Evolutionary conservation across 768 basidiomycete genomes (phyloP).

Genomic region (Clavulina sp.): DNA sequence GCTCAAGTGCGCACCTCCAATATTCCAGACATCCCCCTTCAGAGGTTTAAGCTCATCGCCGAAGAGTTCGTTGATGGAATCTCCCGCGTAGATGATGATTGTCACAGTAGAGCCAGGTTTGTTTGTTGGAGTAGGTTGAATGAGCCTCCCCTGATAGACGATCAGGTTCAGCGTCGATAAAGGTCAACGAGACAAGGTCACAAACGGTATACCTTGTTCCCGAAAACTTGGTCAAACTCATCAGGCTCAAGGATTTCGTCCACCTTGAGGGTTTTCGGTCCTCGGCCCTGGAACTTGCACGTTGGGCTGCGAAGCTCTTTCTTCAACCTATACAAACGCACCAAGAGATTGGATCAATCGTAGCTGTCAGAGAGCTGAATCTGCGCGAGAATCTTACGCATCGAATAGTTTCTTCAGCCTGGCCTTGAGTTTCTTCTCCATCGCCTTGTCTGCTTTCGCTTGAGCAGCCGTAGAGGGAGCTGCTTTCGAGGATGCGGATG

Average conservation of each 20-base stretch:
- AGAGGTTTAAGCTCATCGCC: conserved; percentile 22
- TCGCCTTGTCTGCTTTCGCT: too few relatives aligned
- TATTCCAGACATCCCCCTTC: conserved; percentile 23
- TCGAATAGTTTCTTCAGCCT: conserved; percentile 27
- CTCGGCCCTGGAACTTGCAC: conserved; percentile 27
- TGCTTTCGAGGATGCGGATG: conserved; percentile 10
- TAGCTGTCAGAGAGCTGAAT: neutral
- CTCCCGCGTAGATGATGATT: conserved; percentile 16
- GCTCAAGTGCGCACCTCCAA: conserved; percentile 17
- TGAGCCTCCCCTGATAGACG: conserved; percentile 21
- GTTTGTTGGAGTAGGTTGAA: conserved; percentile 25
- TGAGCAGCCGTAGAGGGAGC: conserved; percentile 13
- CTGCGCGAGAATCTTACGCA: conserved; percentile 17
- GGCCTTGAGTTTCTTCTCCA: conserved; percentile 25
- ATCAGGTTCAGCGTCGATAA: too few relatives aligned
- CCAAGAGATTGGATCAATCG: neutral
- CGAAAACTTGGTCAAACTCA: conserved; percentile 23
- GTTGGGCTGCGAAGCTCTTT: conserved; percentile 25
- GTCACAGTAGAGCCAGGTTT: conserved; percentile 27
- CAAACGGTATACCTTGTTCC: conserved; percentile 18
- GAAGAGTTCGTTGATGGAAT: conserved; percentile 15
- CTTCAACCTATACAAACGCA: conserved; percentile 18
- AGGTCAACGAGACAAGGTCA: too few relatives aligned
- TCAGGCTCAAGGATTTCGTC: conserved; percentile 23
- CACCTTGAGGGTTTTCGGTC: conserved; percentile 23